Evolutionary conservation across 305 asterid genomes (phyloP), one percentile per base, ranked within the genome.

Genomic region (Solanum hybrid): DNA sequence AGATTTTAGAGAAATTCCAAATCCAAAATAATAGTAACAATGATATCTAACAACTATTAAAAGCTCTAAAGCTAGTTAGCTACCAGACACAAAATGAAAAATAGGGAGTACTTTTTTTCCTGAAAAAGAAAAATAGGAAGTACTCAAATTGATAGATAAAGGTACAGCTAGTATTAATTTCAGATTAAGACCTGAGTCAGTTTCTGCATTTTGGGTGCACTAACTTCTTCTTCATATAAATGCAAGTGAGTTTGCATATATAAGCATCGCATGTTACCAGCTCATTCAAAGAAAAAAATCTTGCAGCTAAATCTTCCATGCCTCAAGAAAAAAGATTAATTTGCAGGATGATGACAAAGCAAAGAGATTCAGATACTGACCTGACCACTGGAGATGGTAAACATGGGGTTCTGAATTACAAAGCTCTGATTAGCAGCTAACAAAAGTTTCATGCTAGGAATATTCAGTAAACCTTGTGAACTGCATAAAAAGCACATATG

Each of bases 401-500:
- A 92, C 91, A 93, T 89, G 40, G 96, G 95, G 89, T 94, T 91
- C 93, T 92, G 93, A 83, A 96, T 89, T 89, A 87, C 90, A 91
- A 96, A 94, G 92, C 95, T 96, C 91, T 96, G 96, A 91, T 96
- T 96, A 91, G 74, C 78, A 67, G 96, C 82, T 89, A 96, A 91
- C 79, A 95, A 88, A 75, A 95, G 92, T 89, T 93, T 94, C 92
- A 94, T 83, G 90, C 90, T 92, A 88, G 98, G 98, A 46, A 94
- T 33, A 86, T 88, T 89, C 11, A 91, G 93, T 82, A 86, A 34
- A 87, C 92, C 92, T 31, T 89, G 92, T 67, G 95, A 91, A 91
- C 99, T 96, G 96, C 83, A 93, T 73, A 90, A 78, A 89, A 89
- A 86, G 74, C 90, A 89, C 20, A 26, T 14, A 77, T 8, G 46